A percentile compares a stretch with the other conserved stretches of the same genome.
Conservation (phyloP, 306 rosid species). For the Vigna reflexopilosa region DNA sequence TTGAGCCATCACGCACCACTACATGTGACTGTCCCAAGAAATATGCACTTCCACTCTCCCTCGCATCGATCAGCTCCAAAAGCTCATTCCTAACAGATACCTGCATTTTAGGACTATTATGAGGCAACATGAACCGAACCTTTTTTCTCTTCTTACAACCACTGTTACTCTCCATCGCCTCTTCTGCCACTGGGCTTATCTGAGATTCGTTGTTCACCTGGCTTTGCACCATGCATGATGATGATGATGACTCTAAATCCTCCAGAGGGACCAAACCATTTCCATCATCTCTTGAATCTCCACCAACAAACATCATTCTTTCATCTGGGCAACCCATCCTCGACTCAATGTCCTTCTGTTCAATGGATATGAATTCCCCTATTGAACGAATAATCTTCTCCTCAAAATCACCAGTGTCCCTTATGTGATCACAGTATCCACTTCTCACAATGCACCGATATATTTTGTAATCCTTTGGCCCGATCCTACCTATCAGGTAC, state of each 20-base stretch:
- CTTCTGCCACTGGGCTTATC: conserved; percentile 43
- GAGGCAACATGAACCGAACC: conserved; percentile 75
- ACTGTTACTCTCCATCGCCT: conserved; percentile 42
- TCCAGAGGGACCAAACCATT: conserved; percentile 65
- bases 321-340: conserved; percentile 49
- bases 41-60: conserved; percentile 89
- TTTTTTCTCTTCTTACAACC: conserved; percentile 51
- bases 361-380: conserved; percentile 75
- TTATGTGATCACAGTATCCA: conserved; percentile 72
- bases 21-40: conserved; percentile 78
- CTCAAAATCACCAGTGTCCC: conserved; percentile 76
- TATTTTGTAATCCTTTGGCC: conserved; percentile 62
- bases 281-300: conserved; percentile 52
- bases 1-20: conserved; percentile 60
- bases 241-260: conserved; percentile 37
- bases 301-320: conserved; percentile 76
- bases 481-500: conserved; percentile 79
- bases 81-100: conserved; percentile 66
- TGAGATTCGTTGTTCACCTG: conserved; percentile 51
- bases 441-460: conserved; percentile 82
- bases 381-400: conserved; percentile 76
- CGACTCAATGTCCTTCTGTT: conserved; percentile 62
- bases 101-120: conserved; percentile 64
- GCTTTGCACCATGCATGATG: not conserved
- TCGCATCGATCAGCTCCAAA: conserved; percentile 68